A percentile compares a stretch with the other conserved stretches of the same genome.
phyloP scores from a whole-genome alignment of 2,329 filamentous ascomycete genomes.

The Cladosporium sp. region DNA sequence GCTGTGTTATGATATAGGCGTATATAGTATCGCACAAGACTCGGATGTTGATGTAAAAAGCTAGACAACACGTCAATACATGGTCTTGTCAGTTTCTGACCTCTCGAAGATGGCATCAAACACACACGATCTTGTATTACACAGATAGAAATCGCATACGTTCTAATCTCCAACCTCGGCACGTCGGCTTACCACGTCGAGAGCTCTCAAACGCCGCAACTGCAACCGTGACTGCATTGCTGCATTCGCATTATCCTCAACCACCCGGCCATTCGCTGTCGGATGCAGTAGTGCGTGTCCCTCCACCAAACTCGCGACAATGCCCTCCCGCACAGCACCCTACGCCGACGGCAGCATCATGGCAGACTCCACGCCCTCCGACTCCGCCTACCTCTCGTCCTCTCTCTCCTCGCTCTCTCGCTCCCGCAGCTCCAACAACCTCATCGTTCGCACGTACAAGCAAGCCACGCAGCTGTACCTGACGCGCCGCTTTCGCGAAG shows the following conservation, averaged over 20 bases:
- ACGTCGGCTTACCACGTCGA: constrained; percentile 4
- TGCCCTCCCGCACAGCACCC: constrained; percentile 2
- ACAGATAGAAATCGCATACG: too few species aligned
- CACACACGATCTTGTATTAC: too few species aligned
- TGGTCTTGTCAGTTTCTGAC: too few species aligned
- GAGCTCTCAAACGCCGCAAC: constrained; percentile 10
- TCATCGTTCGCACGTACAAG: constrained; percentile 88
- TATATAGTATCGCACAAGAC: too few species aligned
- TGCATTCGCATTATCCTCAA: neutral
- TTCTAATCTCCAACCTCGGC: neutral
- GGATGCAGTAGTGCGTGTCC: neutral
- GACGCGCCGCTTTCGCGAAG: constrained; percentile 87
- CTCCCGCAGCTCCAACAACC: constrained; percentile 61
- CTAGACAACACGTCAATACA: too few species aligned
- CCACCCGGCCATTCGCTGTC: neutral
- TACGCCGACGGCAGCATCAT: neutral
- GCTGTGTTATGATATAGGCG: too few species aligned
- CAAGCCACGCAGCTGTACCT: constrained; percentile 92
- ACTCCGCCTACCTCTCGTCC: constrained; percentile 49
- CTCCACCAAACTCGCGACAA: neutral
- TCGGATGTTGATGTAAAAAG: too few species aligned
- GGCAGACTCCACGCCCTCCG: neutral
- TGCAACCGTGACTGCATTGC: neutral
- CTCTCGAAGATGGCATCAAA: too few species aligned
- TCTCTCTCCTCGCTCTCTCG: constrained; percentile 68